Evolutionary conservation across 2,329 filamentous ascomycete species (phyloP), one percentile per base, ranked within the genome.

Genomic region (Fusarium piperis): DNA sequence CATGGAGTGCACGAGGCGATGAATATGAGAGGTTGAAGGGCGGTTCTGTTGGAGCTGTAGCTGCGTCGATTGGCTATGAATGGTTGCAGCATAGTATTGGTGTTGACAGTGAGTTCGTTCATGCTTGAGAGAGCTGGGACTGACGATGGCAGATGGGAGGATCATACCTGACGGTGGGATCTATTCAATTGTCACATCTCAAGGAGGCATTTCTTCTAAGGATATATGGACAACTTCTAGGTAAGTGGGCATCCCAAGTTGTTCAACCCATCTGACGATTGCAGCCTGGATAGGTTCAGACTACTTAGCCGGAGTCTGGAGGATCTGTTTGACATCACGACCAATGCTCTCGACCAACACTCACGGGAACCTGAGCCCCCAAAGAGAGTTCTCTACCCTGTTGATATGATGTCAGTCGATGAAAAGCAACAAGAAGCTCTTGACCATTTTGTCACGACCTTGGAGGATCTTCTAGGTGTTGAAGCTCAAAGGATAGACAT

Each of bases 1-100:
- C 84, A 0, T 83, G 83, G 77, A 86, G 81, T 57, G 81, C 84
- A 4, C 77, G 84, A 36, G 87, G 82, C 0, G 87, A 89, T 70
- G 82, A 83, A 0, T 86, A 85, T 39, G 82, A 83, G 33, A 71
- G 65, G 0, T 67, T 81, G 0, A 75, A 70, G 0, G 80, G 81
- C 1, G 81, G 78, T 20, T 82, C 81, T 5, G 77, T 79, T 26
- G 85, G 85, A 9, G 81, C 81, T 39, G 83, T 70, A 0, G 79
- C 79, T 10, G 80, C 80, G 2, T 56, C 83, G 9, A 78, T 79
- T 13, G 78, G 79, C 1, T 86, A 86, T 64, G 71, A 79, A 6
- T 86, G 84, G 84, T 60, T 86, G 6, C 77, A 80, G 32, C 62
- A 78, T 26, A 78, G 82, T 3, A 67, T 84, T 61, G 79, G 78